These are phyloP conservation scores for Syncephalastrum sp. DNA, from an alignment of 371 early-diverging fungal species.

Conservation along the genomic window DNA sequence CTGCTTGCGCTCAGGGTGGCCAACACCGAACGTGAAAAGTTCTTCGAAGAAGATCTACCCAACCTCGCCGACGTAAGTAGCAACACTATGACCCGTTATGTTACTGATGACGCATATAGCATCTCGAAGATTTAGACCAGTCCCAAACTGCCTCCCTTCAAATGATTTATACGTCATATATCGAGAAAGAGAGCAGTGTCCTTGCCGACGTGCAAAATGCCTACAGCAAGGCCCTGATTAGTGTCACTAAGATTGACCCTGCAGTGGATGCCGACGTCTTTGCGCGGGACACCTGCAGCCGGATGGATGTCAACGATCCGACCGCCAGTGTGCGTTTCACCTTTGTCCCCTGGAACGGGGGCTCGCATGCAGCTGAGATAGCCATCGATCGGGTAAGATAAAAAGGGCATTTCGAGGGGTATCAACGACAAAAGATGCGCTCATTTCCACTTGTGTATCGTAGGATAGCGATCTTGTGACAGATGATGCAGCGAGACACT, in stretches of 20 bases:
- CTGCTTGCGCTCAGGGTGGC: slow-evolving; percentile 58
- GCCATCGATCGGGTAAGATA: slow-evolving; percentile 38
- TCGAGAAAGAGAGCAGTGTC: slow-evolving; percentile 46
- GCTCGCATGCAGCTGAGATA: slow-evolving; percentile 35
- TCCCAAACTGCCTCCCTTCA: slow-evolving; percentile 51
- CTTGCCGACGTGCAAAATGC: slow-evolving; percentile 36
- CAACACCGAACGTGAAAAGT: slow-evolving; percentile 60
- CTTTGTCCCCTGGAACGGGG: slow-evolving; percentile 46
- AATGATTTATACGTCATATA: slow-evolving; percentile 44
- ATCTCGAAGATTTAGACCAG: slow-evolving; percentile 59
- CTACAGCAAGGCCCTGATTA: slow-evolving; percentile 30
- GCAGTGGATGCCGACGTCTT: slow-evolving; percentile 49
- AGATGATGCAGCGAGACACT: slow-evolving; percentile 57
- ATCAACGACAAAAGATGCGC: too few relatives aligned
- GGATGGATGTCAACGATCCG: slow-evolving; percentile 13
- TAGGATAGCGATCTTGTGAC: slow-evolving; percentile 53
- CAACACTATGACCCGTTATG: background rate
- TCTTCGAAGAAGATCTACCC: slow-evolving; percentile 62
- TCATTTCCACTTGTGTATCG: background rate
- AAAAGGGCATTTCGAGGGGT: too few relatives aligned
- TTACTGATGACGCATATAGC: slow-evolving; percentile 33
- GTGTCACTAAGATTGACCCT: slow-evolving; percentile 47
- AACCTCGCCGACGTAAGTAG: slow-evolving; percentile 57
- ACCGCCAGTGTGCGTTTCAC: slow-evolving; percentile 26
- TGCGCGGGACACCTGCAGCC: slow-evolving; percentile 26